A percentile compares a stretch with the other conserved stretches of the same genome.
Conservation (phyloP, 1,284 basidiomycete genomes). For the Puccinia polysora region DNA sequence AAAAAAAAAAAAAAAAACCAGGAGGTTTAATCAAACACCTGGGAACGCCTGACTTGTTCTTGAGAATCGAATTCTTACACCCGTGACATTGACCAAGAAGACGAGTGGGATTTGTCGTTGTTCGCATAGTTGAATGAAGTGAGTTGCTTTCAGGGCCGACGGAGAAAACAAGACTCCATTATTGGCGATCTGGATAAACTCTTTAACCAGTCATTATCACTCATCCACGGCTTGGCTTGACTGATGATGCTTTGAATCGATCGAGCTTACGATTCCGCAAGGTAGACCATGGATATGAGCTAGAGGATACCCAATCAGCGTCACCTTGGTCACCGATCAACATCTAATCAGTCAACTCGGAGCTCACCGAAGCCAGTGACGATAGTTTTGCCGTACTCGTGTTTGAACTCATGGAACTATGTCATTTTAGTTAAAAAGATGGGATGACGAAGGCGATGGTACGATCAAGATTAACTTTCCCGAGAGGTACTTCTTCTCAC, state of each 20-base stretch:
- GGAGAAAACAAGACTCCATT: slow-evolving; percentile 91
- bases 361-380: slow-evolving; percentile 65
- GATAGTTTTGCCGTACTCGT: slow-evolving; percentile 82
- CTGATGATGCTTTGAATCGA: neutral
- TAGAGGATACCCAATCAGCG: slow-evolving; percentile 7
- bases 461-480: no score
- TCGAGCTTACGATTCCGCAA: slow-evolving; percentile 47
- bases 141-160: slow-evolving; percentile 85
- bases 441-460: neutral
- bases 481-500: neutral
- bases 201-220: neutral
- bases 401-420: slow-evolving; percentile 87
- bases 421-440: neutral
- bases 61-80: slow-evolving; percentile 42
- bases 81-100: slow-evolving; percentile 87
- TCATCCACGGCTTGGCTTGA: neutral
- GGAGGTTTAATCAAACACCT: neutral
- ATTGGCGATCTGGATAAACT: slow-evolving; percentile 67
- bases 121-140: slow-evolving; percentile 90
- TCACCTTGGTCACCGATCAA: neutral
- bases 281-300: slow-evolving; percentile 78
- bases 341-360: neutral
- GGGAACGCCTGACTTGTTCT: neutral
- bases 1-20: neutral
- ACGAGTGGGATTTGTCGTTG: slow-evolving; percentile 82